Percentiles rank a stretch among this genome's conserved stretches.
These are phyloP conservation scores for Carex myosuroides DNA, from an alignment of 176 grass and related monocot genomes.

Conservation along the genomic window DNA sequence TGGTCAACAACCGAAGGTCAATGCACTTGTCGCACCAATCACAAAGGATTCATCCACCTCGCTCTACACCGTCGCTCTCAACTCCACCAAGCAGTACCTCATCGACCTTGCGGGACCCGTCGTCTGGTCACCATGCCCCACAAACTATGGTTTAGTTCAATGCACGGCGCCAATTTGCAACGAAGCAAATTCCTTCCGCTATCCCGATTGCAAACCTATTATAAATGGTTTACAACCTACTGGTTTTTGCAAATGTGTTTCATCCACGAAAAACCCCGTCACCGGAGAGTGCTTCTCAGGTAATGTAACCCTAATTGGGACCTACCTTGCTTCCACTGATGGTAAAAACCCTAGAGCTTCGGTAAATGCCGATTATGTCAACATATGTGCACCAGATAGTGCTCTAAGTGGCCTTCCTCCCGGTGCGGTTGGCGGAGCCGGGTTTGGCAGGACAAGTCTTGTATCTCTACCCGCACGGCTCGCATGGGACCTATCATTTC, in stretches of 20 bases:
- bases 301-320: conserved; percentile 13
- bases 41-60: conserved; percentile 25
- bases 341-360: conserved; percentile 34
- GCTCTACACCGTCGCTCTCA: conserved; percentile 27
- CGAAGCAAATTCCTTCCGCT: background rate
- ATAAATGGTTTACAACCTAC: background rate
- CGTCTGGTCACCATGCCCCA: conserved; percentile 20
- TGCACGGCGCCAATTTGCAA: conserved; percentile 3
- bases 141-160: background rate
- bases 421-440: conserved; percentile 29
- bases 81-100: background rate
- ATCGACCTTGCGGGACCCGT: conserved; percentile 28
- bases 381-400: conserved; percentile 32
- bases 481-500: conserved; percentile 16
- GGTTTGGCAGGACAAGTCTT: conserved; percentile 29
- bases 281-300: background rate
- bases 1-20: background rate
- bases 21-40: conserved; percentile 24
- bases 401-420: conserved; percentile 23
- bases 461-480: conserved; percentile 35
- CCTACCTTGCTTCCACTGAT: conserved; percentile 43
- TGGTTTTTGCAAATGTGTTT: conserved; percentile 40
- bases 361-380: conserved; percentile 17
- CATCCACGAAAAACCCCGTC: conserved; percentile 37
- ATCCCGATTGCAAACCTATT: background rate